Evolutionary conservation across 306 rosid genomes (phyloP), one percentile per base, ranked within the genome.

Genomic region (Luffa aegyptiaca): DNA sequence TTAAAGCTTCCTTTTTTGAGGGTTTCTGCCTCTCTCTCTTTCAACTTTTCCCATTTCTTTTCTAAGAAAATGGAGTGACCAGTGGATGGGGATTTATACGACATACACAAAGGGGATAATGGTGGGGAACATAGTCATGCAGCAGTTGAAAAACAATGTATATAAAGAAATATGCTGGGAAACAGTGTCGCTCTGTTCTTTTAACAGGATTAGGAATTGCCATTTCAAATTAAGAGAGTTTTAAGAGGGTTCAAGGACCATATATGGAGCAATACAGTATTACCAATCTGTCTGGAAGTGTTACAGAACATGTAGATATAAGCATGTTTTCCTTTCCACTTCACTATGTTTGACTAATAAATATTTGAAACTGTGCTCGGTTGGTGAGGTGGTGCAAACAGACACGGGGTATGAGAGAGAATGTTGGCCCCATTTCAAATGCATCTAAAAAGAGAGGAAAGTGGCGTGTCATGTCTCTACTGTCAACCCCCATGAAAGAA

Each of bases 71-170:
- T 73, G 77, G 61, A 49, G 77, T 49, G 77, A 49, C 77, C 61
- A 73, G 77, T 49, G 77, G 77, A 73, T 73, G 49, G 78, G 62
- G 78, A 74, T 74, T 51, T 74, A 74, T 51, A 74, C 51, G 78
- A 74, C 78, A 74, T 72, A 44, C 39, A 71, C 46, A 78, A 76
- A 83, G 73, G 75, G 81, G 68, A 84, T 77, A 92, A 86, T 51
- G 92, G 98, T 94, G 98, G 98, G 94, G 93, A 86, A 87, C 96
- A 94, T 83, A 88, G 89, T 94, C 89, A 92, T 92, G 80, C 76
- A 86, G 82, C 79, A 68, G 86, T 89, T 88, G 96, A 91, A 94
- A 86, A 85, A 87, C 80, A 82, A 90, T 90, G 88, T 84, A 71
- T 81, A 84, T 84, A 84, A 89, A 83, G 81, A 86, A 82, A 69